phyloP scores from a whole-genome alignment of 108 stramenopile species.

The Cyclotella baltica region DNA sequence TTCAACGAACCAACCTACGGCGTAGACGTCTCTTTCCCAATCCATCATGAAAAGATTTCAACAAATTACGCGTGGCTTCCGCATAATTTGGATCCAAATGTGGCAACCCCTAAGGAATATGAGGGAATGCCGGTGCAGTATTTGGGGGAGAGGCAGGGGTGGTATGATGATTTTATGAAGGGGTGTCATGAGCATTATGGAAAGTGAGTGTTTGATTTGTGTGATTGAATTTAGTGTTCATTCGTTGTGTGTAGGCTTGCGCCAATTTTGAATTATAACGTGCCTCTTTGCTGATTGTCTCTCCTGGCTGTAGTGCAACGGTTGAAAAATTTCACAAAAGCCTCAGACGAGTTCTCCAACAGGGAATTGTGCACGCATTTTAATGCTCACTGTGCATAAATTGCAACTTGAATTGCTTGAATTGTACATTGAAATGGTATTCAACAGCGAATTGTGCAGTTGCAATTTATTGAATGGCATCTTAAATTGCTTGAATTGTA shows the following conservation, averaged over 20 bases:
- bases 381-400: no score
- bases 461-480: no score
- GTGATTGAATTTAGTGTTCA: background rate
- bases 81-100: conserved; percentile 69
- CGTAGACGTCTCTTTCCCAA: conserved; percentile 87
- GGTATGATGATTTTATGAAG: conserved; percentile 65
- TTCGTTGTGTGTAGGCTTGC: background rate
- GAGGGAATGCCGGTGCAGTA: conserved; percentile 68
- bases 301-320: no score
- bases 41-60: conserved; percentile 65
- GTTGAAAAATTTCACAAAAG: no score
- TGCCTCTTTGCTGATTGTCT: no score
- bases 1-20: conserved; percentile 68
- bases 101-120: conserved; percentile 60
- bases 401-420: no score
- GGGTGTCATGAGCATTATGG: conserved; percentile 69
- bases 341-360: no score
- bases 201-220: conserved; percentile 6
- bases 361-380: no score
- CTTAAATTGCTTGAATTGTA: no score
- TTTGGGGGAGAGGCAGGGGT: conserved; percentile 62
- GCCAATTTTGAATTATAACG: background rate
- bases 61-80: conserved; percentile 85
- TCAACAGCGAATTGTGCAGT: no score
- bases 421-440: no score